A percentile compares a stretch with the other conserved stretches of the same genome.
Evolutionary conservation across 2,329 filamentous ascomycete species (phyloP).

Genomic region (Pestalotiopsis sp.): DNA sequence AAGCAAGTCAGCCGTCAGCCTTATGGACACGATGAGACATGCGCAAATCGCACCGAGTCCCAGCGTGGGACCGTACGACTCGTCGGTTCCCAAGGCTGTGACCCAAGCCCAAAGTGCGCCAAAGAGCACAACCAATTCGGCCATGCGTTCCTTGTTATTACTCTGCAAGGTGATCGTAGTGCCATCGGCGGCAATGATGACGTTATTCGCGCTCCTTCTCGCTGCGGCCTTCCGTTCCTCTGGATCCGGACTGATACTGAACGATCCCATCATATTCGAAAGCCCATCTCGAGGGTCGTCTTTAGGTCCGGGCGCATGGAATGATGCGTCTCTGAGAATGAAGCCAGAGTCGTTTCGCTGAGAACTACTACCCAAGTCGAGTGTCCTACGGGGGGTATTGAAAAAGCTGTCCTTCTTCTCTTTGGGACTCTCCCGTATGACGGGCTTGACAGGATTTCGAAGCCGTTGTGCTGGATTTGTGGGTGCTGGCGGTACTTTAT

Average conservation of each 20-base stretch:
- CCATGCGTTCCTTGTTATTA: conserved; percentile 21
- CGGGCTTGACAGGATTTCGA: conserved; percentile 61
- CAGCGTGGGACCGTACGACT: conserved; percentile 27
- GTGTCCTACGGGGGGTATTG: conserved; percentile 20
- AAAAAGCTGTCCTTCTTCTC: conserved; percentile 55
- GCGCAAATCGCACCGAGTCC: conserved; percentile 28
- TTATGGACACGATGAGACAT: conserved; percentile 30
- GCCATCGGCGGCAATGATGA: background rate
- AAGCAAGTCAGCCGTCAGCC: conserved; percentile 30
- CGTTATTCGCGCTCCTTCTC: conserved; percentile 1
- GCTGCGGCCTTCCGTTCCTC: conserved; percentile 21
- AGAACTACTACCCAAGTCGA: conserved; percentile 22
- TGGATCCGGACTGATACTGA: conserved; percentile 31
- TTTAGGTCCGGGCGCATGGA: conserved; percentile 29
- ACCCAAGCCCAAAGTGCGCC: conserved; percentile 29
- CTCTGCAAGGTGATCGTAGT: conserved; percentile 13
- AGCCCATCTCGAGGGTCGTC: conserved; percentile 33
- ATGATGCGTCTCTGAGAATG: conserved; percentile 27
- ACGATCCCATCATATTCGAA: conserved; percentile 34
- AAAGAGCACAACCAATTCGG: conserved; percentile 26
- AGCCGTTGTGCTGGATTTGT: conserved; percentile 64
- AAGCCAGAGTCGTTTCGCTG: conserved; percentile 19
- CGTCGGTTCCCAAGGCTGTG: conserved; percentile 23
- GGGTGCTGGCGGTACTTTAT: conserved; percentile 69
- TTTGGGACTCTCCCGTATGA: conserved; percentile 48